Evolutionary conservation across 1,284 basidiomycete species (phyloP).

Genomic region (Ceratobasidium sp.): DNA sequence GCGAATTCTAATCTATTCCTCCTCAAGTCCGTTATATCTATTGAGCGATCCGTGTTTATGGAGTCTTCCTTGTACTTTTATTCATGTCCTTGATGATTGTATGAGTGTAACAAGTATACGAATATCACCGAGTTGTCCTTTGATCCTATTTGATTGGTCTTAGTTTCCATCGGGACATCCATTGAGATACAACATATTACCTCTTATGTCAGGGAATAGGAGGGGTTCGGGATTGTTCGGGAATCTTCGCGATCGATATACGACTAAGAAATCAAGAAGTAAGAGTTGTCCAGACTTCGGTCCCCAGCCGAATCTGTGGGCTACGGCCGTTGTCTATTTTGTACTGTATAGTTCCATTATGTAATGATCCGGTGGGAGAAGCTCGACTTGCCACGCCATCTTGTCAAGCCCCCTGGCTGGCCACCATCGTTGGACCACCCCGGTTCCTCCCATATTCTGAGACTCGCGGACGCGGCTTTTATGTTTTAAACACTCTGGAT

Average conservation of each 20-base stretch:
- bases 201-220: no score
- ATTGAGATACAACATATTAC: background rate
- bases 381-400: conserved; percentile 30
- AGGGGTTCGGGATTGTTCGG: no score
- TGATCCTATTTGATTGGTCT: background rate
- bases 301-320: background rate
- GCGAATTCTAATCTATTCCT: conserved; percentile 19
- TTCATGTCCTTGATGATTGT: background rate
- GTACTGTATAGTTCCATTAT: conserved; percentile 1
- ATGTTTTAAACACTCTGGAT: no score
- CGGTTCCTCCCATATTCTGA: background rate
- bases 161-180: no score
- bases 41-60: conserved; percentile 44
- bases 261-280: no score
- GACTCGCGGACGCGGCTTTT: background rate
- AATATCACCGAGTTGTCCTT: background rate
- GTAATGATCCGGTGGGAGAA: conserved; percentile 6
- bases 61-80: conserved; percentile 19
- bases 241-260: no score
- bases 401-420: background rate
- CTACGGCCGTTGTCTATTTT: background rate
- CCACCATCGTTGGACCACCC: conserved; percentile 6
- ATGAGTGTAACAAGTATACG: background rate
- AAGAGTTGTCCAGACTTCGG: no score
- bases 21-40: conserved; percentile 55